Percentiles rank a stretch among this genome's conserved stretches.
phyloP scores from a whole-genome alignment of 805 yeast genomes.

The Metschnikowia chrysomelidarum region DNA sequence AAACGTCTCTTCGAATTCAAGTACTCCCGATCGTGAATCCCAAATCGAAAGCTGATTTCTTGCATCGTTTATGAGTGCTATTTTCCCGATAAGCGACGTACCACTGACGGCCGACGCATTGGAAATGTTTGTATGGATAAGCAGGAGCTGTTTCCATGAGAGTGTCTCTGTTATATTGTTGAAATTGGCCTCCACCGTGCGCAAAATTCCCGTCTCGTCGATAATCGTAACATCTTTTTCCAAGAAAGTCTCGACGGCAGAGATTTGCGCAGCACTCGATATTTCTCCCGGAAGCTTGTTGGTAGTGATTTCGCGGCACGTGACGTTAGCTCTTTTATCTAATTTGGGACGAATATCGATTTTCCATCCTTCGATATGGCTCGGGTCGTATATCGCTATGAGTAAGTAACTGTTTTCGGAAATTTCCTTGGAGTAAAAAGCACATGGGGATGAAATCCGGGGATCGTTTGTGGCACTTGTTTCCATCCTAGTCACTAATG shows the following conservation, averaged over 20 bases:
- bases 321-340: neutral
- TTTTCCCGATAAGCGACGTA: conserved; percentile 64
- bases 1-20: conserved; percentile 58
- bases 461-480: conserved; percentile 12
- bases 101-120: conserved; percentile 61
- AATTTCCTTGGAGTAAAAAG: conserved; percentile 22
- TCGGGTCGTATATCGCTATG: conserved; percentile 48
- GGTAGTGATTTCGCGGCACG: conserved; percentile 16
- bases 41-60: conserved; percentile 64
- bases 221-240: conserved; percentile 49
- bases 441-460: conserved; percentile 19
- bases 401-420: conserved; percentile 33
- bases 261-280: conserved; percentile 38
- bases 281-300: conserved; percentile 33
- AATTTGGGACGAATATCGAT: conserved; percentile 16
- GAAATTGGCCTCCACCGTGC: conserved; percentile 18
- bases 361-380: conserved; percentile 42
- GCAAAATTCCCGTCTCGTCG: conserved; percentile 37
- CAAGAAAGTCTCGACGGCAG: conserved; percentile 59
- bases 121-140: conserved; percentile 54
- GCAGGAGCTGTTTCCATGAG: conserved; percentile 51
- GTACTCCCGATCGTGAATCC: conserved; percentile 66
- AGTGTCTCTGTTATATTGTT: conserved; percentile 27
- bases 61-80: conserved; percentile 66
- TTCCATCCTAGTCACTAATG: conserved; percentile 20